Conservation (phyloP, 176 grass and related monocot species). For the Phyllostachys edulis region DNA sequence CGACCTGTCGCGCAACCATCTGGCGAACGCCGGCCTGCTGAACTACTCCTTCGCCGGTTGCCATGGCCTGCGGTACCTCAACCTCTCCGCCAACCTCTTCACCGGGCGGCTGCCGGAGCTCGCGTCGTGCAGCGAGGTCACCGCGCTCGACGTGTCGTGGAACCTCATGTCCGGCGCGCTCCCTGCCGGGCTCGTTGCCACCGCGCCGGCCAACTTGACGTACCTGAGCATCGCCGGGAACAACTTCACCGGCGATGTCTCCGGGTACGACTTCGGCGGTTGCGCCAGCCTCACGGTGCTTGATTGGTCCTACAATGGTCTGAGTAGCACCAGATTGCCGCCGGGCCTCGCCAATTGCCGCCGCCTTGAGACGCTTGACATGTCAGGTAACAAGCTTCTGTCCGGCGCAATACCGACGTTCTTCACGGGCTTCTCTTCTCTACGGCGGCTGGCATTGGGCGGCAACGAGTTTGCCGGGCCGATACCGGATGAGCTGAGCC, state of each 20-base stretch:
- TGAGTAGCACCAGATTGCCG: conserved; percentile 21
- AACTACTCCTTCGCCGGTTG: no score
- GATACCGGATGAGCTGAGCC: no score
- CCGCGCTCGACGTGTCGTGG: conserved; percentile 65
- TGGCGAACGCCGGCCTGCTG: no score
- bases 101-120: conserved; percentile 43
- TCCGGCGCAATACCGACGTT: no score
- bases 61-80: no score
- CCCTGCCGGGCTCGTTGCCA: conserved; percentile 40
- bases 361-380: no score
- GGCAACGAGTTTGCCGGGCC: no score
- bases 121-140: conserved; percentile 48
- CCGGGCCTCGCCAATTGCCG: no score
- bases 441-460: no score
- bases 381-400: no score
- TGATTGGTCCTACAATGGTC: conserved; percentile 68
- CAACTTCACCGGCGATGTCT: conserved; percentile 80
- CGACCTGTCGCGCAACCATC: no score
- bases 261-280: conserved; percentile 54
- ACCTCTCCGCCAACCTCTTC: conserved; percentile 25
- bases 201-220: conserved; percentile 45
- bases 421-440: background rate
- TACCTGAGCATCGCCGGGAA: conserved; percentile 64
- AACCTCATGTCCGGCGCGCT: conserved; percentile 69
- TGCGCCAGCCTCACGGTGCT: conserved; percentile 60